Conservation (phyloP, 2,329 filamentous ascomycete genomes). For the Tolypocladium tundrense region DNA sequence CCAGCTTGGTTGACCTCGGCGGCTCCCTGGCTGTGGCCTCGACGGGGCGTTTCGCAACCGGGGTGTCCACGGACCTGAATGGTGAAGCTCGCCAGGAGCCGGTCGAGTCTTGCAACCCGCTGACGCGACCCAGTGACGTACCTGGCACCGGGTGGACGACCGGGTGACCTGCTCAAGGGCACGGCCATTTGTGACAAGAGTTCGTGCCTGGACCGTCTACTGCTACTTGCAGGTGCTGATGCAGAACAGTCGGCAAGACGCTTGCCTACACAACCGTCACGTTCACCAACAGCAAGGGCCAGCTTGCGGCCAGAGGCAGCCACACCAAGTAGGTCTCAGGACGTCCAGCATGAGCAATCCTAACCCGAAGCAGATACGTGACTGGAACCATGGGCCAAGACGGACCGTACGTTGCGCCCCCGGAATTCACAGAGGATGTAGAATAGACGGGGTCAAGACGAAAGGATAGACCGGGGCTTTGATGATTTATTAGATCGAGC, state of each 20-base stretch:
- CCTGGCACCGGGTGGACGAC: slow-evolving; percentile 44
- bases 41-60: slow-evolving; percentile 50
- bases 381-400: slow-evolving; percentile 24
- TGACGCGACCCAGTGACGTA: slow-evolving; percentile 44
- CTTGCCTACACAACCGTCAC: slow-evolving; percentile 51
- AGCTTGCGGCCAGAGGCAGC: slow-evolving; percentile 51
- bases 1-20: slow-evolving; percentile 60
- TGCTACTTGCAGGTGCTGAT: slow-evolving; percentile 3
- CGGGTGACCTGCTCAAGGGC: slow-evolving; percentile 45
- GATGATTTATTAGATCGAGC: background rate
- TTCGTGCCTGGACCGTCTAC: slow-evolving; percentile 17
- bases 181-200: slow-evolving; percentile 53
- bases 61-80: slow-evolving; percentile 56
- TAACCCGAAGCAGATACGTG: slow-evolving; percentile 28
- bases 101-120: background rate
- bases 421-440: slow-evolving; percentile 22
- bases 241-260: slow-evolving; percentile 47
- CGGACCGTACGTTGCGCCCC: slow-evolving; percentile 26
- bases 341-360: background rate
- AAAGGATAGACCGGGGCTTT: background rate
- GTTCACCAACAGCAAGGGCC: slow-evolving; percentile 48
- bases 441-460: slow-evolving; percentile 12
- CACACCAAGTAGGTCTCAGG: slow-evolving; percentile 48
- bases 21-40: slow-evolving; percentile 57
- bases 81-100: slow-evolving; percentile 24